Conservation (phyloP, 2,329 filamentous ascomycete species). For the Aureobasidium melanogenum region DNA sequence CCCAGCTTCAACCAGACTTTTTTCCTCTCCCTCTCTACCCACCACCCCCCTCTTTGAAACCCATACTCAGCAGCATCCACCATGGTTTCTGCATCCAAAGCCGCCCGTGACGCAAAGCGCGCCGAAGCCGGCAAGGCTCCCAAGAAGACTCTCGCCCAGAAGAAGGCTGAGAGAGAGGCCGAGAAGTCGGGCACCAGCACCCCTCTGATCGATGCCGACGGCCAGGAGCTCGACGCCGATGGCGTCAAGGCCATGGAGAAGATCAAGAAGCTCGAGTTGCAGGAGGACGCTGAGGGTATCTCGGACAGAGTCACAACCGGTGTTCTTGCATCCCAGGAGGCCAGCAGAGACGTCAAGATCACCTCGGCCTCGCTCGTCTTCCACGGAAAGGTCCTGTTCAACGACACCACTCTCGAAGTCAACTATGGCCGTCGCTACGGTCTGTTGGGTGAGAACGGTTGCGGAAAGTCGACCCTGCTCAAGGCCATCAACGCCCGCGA, state of each 20-base stretch:
- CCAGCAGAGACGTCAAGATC: conserved; percentile 95
- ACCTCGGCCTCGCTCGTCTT: conserved; percentile 89
- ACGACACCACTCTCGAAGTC: conserved; percentile 86
- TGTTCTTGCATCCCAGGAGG: conserved; percentile 75
- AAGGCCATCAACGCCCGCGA: conserved; percentile 92
- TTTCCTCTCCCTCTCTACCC: neutral
- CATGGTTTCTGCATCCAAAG: conserved; percentile 63
- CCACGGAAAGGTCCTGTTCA: conserved; percentile 94
- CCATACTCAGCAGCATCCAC: conserved; percentile 18
- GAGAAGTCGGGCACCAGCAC: conserved; percentile 57
- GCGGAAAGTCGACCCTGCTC: conserved; percentile 95
- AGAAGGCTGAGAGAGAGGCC: conserved; percentile 49
- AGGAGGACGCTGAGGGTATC: conserved; percentile 92
- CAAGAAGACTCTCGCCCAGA: conserved; percentile 62
- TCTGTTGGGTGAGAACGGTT: conserved; percentile 95
- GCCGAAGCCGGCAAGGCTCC: conserved; percentile 61
- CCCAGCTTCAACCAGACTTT: conserved; percentile 5
- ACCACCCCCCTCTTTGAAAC: neutral
- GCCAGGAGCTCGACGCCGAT: conserved; percentile 46
- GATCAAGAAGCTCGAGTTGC: conserved; percentile 79
- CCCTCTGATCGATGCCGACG: conserved; percentile 54
- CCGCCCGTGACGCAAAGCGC: conserved; percentile 58
- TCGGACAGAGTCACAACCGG: conserved; percentile 98
- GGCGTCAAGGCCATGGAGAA: conserved; percentile 62
- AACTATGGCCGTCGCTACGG: conserved; percentile 90